Evolutionary conservation across 257 asterid species (phyloP), one percentile per base, ranked within the genome.

Genomic region (Rauvolfia tetraphylla): DNA sequence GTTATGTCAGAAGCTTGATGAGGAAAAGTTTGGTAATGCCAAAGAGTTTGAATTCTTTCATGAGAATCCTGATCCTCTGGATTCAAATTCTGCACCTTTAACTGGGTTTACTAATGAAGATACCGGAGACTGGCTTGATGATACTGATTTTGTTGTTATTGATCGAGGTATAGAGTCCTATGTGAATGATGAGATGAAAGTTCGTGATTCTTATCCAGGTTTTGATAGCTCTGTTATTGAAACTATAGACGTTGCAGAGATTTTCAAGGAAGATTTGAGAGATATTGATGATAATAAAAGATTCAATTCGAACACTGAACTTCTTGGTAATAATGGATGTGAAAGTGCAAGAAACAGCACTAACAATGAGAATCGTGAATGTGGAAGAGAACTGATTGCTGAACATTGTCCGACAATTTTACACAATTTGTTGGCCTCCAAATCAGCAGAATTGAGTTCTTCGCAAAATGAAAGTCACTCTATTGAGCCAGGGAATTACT

Each of bases 161-260:
- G 87, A 88, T 48, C 81, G 56, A 74, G 91, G 91, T 56, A 78
- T 79, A 70, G 93, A 93, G 85, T 66, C 83, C 72, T 70, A 79
- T 36, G 27, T 56, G 83, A 80, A 80, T 51, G 88, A 85, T 68
- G 83, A 75, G 79, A 57, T 82, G 68, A 75, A 72, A 78, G 25
- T 44, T 31, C 76, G 69, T 69, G 80, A 81, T 74, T 81, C 75
- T 83, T 83, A 86, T 79, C 80, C 74, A 83, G 81, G 79, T 72
- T 78, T 79, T 71, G 85, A 76, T 42, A 68, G 82, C 84, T 75
- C 85, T 80, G 71, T 74, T 6, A 78, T 87, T 57, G 97, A 89
- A 84, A 88, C 82, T 76, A 81, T 86, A 61, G 89, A 88, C 85
- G 85, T 84, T 75, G 89, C 88, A 9, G 94, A 86, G 54, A 81